Evolutionary conservation across 2,329 filamentous ascomycete species (phyloP), one percentile per base, ranked within the genome.

Genomic region (Cadophora sp.): DNA sequence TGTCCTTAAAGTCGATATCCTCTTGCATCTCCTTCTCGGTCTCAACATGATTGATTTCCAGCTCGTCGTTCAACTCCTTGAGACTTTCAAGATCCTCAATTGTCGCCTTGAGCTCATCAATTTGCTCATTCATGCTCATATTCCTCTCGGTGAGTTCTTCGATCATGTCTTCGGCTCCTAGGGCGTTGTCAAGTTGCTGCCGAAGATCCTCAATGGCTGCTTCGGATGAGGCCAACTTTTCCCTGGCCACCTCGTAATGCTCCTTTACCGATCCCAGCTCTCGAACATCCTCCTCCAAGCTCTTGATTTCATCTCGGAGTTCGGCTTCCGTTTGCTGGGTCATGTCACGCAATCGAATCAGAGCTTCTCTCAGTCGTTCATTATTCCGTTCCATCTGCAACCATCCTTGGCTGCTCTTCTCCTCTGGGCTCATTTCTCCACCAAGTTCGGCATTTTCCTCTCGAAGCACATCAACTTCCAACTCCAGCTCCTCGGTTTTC

Each of bases 1-100:
- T 87, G 71, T 97, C 94, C 78, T 92, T 93, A 80, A 93, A 91
- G 76, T 97, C 94, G 64, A 98, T 87, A 74, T 97, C 94, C 73
- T 96, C 92, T 77, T 97, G 94, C 79, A 99, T 87, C 77, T 98
- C 94, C 78, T 95, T 97, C 77, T 97, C 93, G 43, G 94, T 92
- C 76, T 97, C 94, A 4, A 96, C 87, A 76, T 97, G 94, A 76
- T 97, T 97, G 73, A 93, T 87, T 77, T 97, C 94, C 3, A 99
- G 87, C 79, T 99, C 96, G 75, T 98, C 94, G 73, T 93, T 96
- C 73, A 98, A 89, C 76, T 99, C 95, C 77, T 94, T 94, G 62
- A 98, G 81, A 68, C 87, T 93, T 78, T 97, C 93, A 13, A 98
- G 85, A 71, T 98, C 95, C 69, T 94, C 91, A 68, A 98, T 91